Evolutionary conservation across 2,329 filamentous ascomycete species (phyloP), one percentile per base, ranked within the genome.

Genomic region (Westerdykella aurantiaca): DNA sequence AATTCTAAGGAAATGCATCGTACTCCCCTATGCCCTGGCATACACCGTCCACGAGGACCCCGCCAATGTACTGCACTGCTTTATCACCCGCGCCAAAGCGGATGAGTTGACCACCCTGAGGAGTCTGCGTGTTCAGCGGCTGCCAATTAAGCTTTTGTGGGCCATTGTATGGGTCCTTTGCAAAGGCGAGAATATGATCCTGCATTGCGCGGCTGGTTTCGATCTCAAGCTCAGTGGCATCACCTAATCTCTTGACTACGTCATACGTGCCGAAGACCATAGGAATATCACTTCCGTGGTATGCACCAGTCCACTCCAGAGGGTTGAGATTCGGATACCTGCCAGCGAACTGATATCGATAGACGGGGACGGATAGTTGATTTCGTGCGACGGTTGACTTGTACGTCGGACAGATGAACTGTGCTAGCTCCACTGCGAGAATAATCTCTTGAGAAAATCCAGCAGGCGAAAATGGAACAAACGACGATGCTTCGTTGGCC

Each of bases 191-290:
- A 34, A 63, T 50, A 29, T 56, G 47, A 33, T 64, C 61, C 43
- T 67, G 57, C 60, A 69, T 62, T 13, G 55, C 50, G 37, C 47
- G 42, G 39, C 62, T 65, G 4, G 60, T 57, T 34, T 56, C 50
- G 7, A 50, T 44, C 39, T 66, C 60, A 6, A 64, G 50, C 10
- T 49, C 14, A 0, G 56, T 51, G 2, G 48, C 34, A 9, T 48
- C 42, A 3, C 17, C 46, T 9, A 49, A 12, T 3, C 35, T 12
- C 5, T 49, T 34, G 5, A 51, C 12, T 11, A 55, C 38, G 38
- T 53, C 22, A 34, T 53, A 51, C n/a, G 57, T 61, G 3, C 55
- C 57, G 43, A 61, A 61, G 2, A 58, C 33, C 48, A 59, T 55
- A 6, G 56, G 55, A 13, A 58, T 51, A 29, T 58, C 55, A 17